Base-by-base conservation (phyloP, 768 basidiomycete genomes). In the Baorangia bicolor region DNA sequence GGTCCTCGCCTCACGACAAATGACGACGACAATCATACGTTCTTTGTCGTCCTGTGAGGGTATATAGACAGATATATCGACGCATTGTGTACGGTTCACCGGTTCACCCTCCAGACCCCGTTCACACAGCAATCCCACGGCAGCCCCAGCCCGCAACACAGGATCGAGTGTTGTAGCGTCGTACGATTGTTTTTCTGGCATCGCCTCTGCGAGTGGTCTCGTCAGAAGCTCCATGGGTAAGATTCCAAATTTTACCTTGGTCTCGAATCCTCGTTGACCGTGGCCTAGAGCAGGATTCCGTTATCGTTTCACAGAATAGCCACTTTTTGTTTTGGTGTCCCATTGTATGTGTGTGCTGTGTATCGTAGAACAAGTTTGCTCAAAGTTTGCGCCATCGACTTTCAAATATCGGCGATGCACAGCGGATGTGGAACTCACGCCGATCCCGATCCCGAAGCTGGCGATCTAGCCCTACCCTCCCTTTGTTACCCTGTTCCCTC, bases 1-100 rank as follows among this genome's bases (percentile, higher is more conserved):
- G 23, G 21, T 25, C 7, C 27, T 49, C 39, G 16, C 55, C 38
- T 61, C 51, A 6, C 58, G 53, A 58, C 56, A 39, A 30, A 50
- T 46, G 41, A 44, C 57, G 25, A 25, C 34, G 41, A 54, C 28
- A 28, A 46, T 44, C 39, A n/a, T 40, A 8, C 28, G 4, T 33
- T 37, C 16, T 18, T 30, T 33, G 27, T 33, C 14, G 42, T 39
- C 47, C 8, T 31, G 13, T 13, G 13, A 8, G 5, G 33, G 5
- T 42, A 59, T 41, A 45, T 40, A 44, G 37, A 18, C 11, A 13
- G 21, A 39, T 14, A 25, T 39, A 51, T 41, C 28, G 20, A 20
- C n/a, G 47, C 38, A 28, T 7, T 13, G 16, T 21, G 1, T 3
- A 45, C 23, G 20, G 39, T 16, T 10, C 33, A 8, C 16, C 23